These are phyloP conservation scores for Scedosporium aurantiacum DNA, from an alignment of 2,329 filamentous ascomycete species.

Conservation along the genomic window DNA sequence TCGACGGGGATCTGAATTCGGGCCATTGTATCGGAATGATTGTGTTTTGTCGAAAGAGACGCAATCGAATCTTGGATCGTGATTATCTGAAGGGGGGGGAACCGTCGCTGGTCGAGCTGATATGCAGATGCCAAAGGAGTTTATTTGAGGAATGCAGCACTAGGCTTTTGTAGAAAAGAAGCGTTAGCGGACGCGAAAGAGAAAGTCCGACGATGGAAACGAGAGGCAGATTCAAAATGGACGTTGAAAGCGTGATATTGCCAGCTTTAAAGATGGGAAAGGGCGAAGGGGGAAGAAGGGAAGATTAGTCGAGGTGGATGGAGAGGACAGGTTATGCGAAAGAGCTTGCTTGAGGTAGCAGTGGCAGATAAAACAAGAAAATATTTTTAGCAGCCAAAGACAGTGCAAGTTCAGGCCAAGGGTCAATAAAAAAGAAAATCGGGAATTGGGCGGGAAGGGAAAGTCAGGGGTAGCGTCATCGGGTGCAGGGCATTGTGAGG, in stretches of 20 bases:
- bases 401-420: background rate
- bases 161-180: background rate
- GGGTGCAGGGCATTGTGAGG: too few species aligned
- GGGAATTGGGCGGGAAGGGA: background rate
- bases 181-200: background rate
- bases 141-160: background rate
- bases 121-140: too few species aligned
- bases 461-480: background rate
- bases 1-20: conserved; percentile 90
- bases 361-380: background rate
- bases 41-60: background rate
- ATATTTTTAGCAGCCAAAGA: background rate
- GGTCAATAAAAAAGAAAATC: too few species aligned
- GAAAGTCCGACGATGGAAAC: background rate
- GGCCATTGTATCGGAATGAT: conserved; percentile 47
- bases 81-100: background rate
- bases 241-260: background rate
- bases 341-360: background rate
- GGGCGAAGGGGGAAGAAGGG: background rate
- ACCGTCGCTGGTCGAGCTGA: background rate
- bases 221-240: background rate
- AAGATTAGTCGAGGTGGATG: background rate
- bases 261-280: background rate
- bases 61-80: background rate
- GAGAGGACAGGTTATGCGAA: background rate